Percentiles rank a stretch among this genome's conserved stretches.
Evolutionary conservation across 2,329 filamentous ascomycete genomes (phyloP).

Genomic region (Paracorniculantispora psalliotae): DNA sequence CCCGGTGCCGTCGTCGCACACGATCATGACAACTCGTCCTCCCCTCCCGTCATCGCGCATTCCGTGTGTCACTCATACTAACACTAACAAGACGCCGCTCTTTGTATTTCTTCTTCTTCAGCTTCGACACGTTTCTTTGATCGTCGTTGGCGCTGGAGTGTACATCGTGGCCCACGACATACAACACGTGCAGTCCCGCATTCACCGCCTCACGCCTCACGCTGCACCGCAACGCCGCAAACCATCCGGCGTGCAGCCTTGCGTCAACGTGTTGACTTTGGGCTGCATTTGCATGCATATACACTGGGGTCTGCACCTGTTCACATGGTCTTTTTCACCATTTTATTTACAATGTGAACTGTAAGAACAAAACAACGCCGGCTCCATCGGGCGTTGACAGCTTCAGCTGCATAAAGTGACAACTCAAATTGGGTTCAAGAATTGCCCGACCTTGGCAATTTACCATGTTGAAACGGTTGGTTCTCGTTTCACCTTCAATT

Average conservation of each 20-base stretch:
- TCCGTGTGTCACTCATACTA: too few relatives aligned
- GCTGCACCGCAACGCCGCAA: neutral
- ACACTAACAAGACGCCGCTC: too few relatives aligned
- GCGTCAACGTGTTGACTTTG: neutral
- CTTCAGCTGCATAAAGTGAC: too few relatives aligned
- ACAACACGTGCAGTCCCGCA: conserved; percentile 1
- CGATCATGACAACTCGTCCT: neutral
- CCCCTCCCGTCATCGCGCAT: neutral
- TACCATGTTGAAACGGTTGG: too few relatives aligned
- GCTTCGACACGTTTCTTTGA: too few relatives aligned
- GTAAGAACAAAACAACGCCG: neutral
- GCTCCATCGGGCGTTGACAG: too few relatives aligned
- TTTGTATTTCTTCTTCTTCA: too few relatives aligned
- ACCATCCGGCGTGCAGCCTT: neutral
- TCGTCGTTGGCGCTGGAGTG: neutral
- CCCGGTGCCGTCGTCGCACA: too few relatives aligned
- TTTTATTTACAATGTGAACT: too few relatives aligned
- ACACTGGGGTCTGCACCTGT: neutral
- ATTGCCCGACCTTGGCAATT: too few relatives aligned
- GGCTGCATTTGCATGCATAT: neutral
- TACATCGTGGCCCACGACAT: neutral
- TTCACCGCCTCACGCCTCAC: neutral
- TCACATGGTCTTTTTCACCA: neutral
- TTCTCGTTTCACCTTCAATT: too few relatives aligned
- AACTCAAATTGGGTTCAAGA: too few relatives aligned